A percentile compares a stretch with the other conserved stretches of the same genome.
Conservation (phyloP, 139 green algal genomes). For the Zygnema circumcarinatum region DNA sequence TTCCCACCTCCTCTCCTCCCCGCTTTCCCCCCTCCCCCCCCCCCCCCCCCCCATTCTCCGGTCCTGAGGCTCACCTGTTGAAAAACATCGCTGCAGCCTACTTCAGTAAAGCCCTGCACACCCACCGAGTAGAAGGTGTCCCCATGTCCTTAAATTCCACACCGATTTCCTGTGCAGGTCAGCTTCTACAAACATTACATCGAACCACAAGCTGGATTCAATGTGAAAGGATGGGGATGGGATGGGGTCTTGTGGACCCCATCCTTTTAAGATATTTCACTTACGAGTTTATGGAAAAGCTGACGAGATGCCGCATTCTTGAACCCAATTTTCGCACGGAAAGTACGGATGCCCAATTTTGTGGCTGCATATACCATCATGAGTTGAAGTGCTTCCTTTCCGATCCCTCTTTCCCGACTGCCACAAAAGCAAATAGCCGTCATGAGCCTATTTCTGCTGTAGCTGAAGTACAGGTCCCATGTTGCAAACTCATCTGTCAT, state of each 20-base stretch:
- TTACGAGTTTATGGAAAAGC: conserved; percentile 49
- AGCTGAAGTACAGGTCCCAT: no score
- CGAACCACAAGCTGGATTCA: no score
- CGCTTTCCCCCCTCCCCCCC: not conserved
- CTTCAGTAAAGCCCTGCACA: conserved; percentile 13
- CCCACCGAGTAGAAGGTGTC: no score
- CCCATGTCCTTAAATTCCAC: no score
- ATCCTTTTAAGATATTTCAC: no score
- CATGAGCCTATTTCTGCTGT: no score
- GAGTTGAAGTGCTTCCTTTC: conserved; percentile 34
- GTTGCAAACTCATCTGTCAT: no score
- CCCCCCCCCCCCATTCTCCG: not conserved
- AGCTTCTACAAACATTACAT: no score
- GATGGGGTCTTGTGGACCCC: no score
- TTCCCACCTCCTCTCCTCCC: not conserved
- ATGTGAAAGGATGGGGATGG: no score
- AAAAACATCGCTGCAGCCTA: conserved; percentile 21
- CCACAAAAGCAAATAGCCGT: no score
- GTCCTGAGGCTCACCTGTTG: conserved; percentile 23
- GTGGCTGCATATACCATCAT: conserved; percentile 50
- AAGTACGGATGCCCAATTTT: conserved; percentile 3
- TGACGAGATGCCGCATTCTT: conserved; percentile 28
- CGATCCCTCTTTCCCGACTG: conserved; percentile 34
- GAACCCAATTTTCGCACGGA: conserved; percentile 51
- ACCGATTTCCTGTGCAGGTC: no score